Base-by-base conservation (phyloP, 371 early-diverging fungal species). In the Mortierella sp. region DNA sequence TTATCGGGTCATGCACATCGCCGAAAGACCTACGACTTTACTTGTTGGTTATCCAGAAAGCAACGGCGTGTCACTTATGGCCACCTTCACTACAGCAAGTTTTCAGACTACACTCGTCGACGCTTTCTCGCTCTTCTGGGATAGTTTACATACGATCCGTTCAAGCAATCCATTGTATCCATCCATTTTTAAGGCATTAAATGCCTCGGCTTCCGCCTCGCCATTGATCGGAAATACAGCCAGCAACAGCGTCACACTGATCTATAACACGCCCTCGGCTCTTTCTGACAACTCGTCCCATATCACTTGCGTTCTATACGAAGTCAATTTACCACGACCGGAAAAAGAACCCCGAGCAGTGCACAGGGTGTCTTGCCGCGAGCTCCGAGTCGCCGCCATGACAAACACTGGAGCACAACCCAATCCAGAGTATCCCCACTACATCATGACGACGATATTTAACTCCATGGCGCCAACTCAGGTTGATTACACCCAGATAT, bases 291-390 rank as follows among this genome's bases (percentile, higher is more conserved):
- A 57, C 17, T 23, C 26, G 4, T 19, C 57, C 48, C 57, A 47
- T 48, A 34, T 57, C 34, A 21, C 19, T 17, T 57, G 57, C 11
- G 57, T 57, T 11, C 0, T 11, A 32, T 34, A 57, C 48, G 47
- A 57, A 24, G 57, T 6, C 21, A 46, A 47, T 11, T 2, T 4
- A 6, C n/a, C 24, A 12, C 2, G 11, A 9, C 24, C 26, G 6
- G 56, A 44, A 8, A 30, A 46, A 5, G 12, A n/a, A 47, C 28
- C 12, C 43, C 31, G 12, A 6, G 56, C 44, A 9, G 56, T 30
- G 31, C 19, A 56, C 31, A 56, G 19, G 56, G 21, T 57, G 4
- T 57, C 57, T n/a, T 57, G 57, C 31, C 57, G 57, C 21, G 57
- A 57, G 34, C 19, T 32, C 48, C 57, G 48, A 15, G 21, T 57